A percentile compares a stretch with the other conserved stretches of the same genome.
phyloP scores from a whole-genome alignment of 2,329 filamentous ascomycete species.

The Truncatella angustata region DNA sequence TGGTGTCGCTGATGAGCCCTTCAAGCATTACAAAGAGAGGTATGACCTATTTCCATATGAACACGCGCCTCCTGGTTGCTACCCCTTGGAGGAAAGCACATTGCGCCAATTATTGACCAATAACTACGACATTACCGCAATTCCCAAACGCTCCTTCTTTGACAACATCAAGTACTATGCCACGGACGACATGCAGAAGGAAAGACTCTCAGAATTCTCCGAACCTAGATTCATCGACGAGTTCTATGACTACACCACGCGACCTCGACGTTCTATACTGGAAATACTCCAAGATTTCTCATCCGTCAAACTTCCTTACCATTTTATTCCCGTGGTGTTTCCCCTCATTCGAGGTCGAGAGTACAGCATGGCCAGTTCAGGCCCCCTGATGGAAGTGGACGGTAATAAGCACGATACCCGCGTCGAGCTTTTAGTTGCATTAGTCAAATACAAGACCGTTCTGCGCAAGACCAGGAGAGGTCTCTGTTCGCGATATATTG shows the following conservation, averaged over 20 bases:
- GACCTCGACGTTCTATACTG: constrained; percentile 84
- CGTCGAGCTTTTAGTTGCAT: constrained; percentile 76
- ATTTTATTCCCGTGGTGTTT: constrained; percentile 69
- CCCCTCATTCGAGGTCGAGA: constrained; percentile 84
- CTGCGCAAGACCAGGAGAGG: constrained; percentile 82
- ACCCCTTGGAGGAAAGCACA: constrained; percentile 48
- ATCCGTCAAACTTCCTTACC: constrained; percentile 76
- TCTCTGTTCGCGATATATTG: constrained; percentile 85
- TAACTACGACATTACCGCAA: constrained; percentile 84
- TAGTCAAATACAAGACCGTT: constrained; percentile 89
- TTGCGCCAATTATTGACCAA: constrained; percentile 75
- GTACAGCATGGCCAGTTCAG: constrained; percentile 87
- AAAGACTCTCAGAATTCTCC: constrained; percentile 81
- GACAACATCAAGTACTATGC: constrained; percentile 75
- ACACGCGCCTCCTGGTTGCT: constrained; percentile 24
- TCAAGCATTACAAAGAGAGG: constrained; percentile 38
- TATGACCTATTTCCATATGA: constrained; percentile 14
- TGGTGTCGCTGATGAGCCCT: constrained; percentile 64
- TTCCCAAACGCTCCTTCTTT: constrained; percentile 87
- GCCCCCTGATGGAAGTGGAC: constrained; percentile 32
- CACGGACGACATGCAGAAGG: constrained; percentile 67
- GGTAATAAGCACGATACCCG: constrained; percentile 32
- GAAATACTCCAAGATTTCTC: constrained; percentile 92
- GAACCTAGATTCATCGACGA: constrained; percentile 81
- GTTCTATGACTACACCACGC: constrained; percentile 92